Evolutionary conservation across 305 asterid genomes (phyloP), one percentile per base, ranked within the genome.

Genomic region (Petunia hybrid): DNA sequence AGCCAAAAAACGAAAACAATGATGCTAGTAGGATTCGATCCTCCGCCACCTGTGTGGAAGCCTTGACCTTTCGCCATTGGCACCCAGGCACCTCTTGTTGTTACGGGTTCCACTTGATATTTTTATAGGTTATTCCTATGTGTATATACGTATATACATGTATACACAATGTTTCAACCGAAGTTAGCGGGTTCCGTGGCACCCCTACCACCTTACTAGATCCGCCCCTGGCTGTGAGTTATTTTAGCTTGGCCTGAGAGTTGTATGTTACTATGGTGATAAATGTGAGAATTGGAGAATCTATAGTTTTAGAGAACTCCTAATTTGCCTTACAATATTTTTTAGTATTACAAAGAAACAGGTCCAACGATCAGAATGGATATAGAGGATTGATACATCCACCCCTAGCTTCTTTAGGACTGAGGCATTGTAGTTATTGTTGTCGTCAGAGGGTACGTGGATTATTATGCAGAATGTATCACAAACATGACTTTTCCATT

Each of bases 361-460:
- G 41, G 16, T 12, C 76, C 59, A 45, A 22, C 40, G 76, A 69
- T 39, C 76, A 22, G 76, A 16, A 51, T 43, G 57, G 75, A 4
- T 43, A 45, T 69, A 69, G 59, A 45, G 14, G 76, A 69, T 69
- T 69, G 41, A 45, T 69, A 69, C n/a, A 69, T 35, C 55, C 76
- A 68, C n/a, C 76, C 16, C 22, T 43, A 69, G 4, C 22, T 8
- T 40, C 45, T 68, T 22, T 69, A 16, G 57, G 41, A 8, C 22
- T 2, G 8, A 43, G 76, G 59, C 59, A 69, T 43, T 16, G 45
- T 69, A 69, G 57, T 43, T 45, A 69, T 69, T 69, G 5, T 69
- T 22, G 5, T 22, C 45, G 16, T 68, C 14, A 68, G 56, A 42
- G 8, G 48, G 56, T n/a, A 8, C 4, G 4, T 68, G 76, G 76